Evolutionary conservation across 768 basidiomycete genomes (phyloP).

Genomic region (Lactifluus piperatus): DNA sequence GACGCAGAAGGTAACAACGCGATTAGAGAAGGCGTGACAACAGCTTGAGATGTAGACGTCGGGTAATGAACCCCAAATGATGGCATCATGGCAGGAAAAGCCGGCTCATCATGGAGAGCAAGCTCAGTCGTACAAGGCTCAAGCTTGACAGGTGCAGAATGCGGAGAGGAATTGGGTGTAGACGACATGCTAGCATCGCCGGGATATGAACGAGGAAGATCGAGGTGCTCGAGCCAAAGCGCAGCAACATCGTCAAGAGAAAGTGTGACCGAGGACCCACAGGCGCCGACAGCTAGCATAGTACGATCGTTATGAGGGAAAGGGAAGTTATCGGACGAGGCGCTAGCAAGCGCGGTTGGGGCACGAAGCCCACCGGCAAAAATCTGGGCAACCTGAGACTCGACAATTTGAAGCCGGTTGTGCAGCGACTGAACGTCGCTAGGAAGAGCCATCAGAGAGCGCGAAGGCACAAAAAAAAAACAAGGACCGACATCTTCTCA

Average conservation of each 20-base stretch:
- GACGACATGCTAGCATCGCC: conserved; percentile 15
- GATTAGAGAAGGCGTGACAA: conserved; percentile 34
- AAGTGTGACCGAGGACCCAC: conserved; percentile 42
- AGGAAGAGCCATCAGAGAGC: neutral
- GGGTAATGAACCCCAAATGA: conserved; percentile 17
- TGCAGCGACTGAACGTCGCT: conserved; percentile 79
- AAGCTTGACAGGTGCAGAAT: conserved; percentile 16
- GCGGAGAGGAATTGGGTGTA: conserved; percentile 11
- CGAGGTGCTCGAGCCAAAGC: conserved; percentile 54
- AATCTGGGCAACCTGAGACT: conserved; percentile 45
- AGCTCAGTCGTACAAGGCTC: conserved; percentile 14
- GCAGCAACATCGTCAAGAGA: conserved; percentile 48
- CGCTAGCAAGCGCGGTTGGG: neutral
- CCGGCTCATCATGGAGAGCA: conserved; percentile 18
- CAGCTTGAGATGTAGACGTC: conserved; percentile 21
- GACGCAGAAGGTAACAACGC: conserved; percentile 34
- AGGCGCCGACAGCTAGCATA: conserved; percentile 31
- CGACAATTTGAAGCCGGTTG: conserved; percentile 67
- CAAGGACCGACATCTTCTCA: conserved; percentile 64
- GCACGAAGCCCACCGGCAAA: conserved; percentile 22
- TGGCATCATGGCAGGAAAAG: conserved; percentile 17
- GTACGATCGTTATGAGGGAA: conserved; percentile 31
- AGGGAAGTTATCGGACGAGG: conserved; percentile 15
- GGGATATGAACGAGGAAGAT: conserved; percentile 25
- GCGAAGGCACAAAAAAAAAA: neutral